These are phyloP conservation scores for Mycena olivaceomarginata DNA, from an alignment of 768 basidiomycete species.

Conservation along the genomic window DNA sequence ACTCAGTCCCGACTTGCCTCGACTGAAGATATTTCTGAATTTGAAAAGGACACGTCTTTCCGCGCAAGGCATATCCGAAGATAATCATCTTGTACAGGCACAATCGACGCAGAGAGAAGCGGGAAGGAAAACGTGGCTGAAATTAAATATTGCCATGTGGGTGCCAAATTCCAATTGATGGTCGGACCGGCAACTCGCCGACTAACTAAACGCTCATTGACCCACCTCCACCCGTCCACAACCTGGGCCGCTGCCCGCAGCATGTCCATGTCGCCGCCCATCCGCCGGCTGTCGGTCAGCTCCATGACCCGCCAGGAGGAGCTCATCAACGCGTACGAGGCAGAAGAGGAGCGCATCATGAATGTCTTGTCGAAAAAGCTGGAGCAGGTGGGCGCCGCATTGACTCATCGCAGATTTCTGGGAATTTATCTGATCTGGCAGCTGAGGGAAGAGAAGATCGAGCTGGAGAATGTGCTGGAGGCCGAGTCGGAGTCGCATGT, in stretches of 20 bases:
- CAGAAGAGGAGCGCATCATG: constrained; percentile 93
- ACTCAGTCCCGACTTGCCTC: too few species aligned
- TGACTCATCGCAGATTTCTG: not conserved
- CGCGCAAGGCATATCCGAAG: not conserved
- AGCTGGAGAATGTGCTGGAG: constrained; percentile 87
- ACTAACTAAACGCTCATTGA: not conserved
- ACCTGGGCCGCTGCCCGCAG: constrained; percentile 30
- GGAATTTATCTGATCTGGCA: constrained; percentile 50
- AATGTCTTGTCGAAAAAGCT: constrained; percentile 89
- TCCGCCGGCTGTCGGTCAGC: constrained; percentile 75
- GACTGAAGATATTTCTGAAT: too few species aligned
- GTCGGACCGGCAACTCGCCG: not conserved
- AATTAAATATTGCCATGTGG: constrained; percentile 20
- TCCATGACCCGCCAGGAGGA: constrained; percentile 80
- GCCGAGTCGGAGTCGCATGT: constrained; percentile 93
- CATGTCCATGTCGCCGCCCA: constrained; percentile 73
- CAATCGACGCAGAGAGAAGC: not conserved
- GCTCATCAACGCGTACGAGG: constrained; percentile 92
- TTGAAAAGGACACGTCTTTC: too few species aligned
- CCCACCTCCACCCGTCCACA: constrained; percentile 6
- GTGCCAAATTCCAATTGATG: not conserved
- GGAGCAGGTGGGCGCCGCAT: constrained; percentile 76
- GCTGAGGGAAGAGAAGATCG: constrained; percentile 91
- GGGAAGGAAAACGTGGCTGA: constrained; percentile 1
- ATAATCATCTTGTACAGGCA: constrained; percentile 7